Base-by-base conservation (phyloP, 805 yeast genomes). In the Metschnikowia picachoensis region DNA sequence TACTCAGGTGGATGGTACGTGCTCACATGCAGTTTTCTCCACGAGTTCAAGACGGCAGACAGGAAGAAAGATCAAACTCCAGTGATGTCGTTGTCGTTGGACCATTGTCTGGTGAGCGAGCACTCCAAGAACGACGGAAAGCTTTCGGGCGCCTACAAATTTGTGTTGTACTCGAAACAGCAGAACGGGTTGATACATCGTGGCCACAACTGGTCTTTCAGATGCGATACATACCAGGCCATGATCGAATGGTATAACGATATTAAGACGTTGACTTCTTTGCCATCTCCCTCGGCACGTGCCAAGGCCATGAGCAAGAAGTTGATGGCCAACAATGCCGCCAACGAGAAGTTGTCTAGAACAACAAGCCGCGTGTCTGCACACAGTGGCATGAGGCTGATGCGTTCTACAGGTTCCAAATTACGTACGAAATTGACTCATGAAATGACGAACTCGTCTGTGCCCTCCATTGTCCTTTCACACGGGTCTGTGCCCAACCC, bases 161-260 rank as follows among this genome's bases (percentile, higher is more conserved):
- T 92, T 66, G 87, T 90, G 10, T 70, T 92, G 50, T 80, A 79
- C 53, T 80, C 90, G 14, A 87, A 85, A 58, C 71, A 63, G 61
- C 82, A 83, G 52, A 80, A 82, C 50, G 94, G 94, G 12, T 68
- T 85, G 49, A 74, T 88, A 51, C 84, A 82, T 51, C 76, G 88
- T 59, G 87, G 89, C 36, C 97, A 91, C 67, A 90, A 89, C 58
- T 89, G 94, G 88, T 94, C 91, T n/a, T 91, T 92, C 71, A 77
- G 95, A 53, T 84, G 95, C n/a, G 94, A 87, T 59, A 78, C 85
- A 40, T 86, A 85, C 57, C 85, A 83, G 35, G 65, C 77, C 30
- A 87, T 90, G 92, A 80, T 84, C 62, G 76, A 73, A 34, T 92
- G 99, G 99, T 87, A 79, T 65, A 79, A 79, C 53, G 95, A 87